Percentiles rank a stretch among this genome's conserved stretches.
phyloP scores from a whole-genome alignment of 176 grass and related monocot genomes.

The Areca catechu region DNA sequence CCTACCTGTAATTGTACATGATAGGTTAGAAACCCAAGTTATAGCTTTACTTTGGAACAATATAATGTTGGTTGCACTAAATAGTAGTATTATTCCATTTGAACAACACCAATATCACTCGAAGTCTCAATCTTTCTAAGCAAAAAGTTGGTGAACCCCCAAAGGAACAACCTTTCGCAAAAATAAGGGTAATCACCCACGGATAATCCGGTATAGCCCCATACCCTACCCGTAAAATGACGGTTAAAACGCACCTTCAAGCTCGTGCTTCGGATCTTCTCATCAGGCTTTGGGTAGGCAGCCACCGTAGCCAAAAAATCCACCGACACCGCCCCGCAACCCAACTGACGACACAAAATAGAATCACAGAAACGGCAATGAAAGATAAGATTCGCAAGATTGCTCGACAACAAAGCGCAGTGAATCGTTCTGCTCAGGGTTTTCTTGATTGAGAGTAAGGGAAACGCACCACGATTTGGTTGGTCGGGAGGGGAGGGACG shows the following conservation, averaged over 20 bases:
- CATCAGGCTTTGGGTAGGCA: slow-evolving; percentile 76
- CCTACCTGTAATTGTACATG: slow-evolving; percentile 26
- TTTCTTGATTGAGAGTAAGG: neutral
- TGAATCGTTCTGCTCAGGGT: neutral
- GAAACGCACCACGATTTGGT: slow-evolving; percentile 23
- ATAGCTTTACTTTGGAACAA: too few species aligned
- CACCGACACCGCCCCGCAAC: slow-evolving; percentile 56
- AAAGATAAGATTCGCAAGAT: slow-evolving; percentile 3
- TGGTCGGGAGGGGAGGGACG: slow-evolving; percentile 24
- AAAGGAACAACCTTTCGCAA: too few species aligned
- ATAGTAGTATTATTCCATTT: too few species aligned
- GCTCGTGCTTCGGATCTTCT: slow-evolving; percentile 81
- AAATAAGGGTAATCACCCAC: too few species aligned
- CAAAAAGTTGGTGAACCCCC: too few species aligned
- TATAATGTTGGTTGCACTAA: too few species aligned
- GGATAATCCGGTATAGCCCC: too few species aligned
- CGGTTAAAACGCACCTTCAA: slow-evolving; percentile 41
- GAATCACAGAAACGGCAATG: neutral
- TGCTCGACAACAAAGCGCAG: neutral
- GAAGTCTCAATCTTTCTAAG: too few species aligned
- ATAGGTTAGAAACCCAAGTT: too few species aligned
- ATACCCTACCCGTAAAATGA: too few species aligned
- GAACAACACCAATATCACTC: too few species aligned
- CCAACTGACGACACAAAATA: slow-evolving; percentile 20
- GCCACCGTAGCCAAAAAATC: slow-evolving; percentile 88